Conservation (phyloP, 2,329 filamentous ascomycete genomes). For the Penicillium sp. region DNA sequence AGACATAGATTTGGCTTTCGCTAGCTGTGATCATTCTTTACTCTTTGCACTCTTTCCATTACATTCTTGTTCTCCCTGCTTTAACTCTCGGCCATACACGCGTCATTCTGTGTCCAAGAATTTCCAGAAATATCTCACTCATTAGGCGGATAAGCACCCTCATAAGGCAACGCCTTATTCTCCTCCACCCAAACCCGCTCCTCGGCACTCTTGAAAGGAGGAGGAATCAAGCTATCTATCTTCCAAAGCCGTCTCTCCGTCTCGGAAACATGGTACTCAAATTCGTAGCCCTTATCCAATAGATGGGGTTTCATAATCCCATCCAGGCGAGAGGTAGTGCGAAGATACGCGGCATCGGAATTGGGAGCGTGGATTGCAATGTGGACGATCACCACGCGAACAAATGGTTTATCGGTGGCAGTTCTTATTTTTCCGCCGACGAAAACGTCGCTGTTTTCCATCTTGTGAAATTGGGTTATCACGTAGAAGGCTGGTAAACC, state of each 20-base stretch:
- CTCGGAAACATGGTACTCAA: slow-evolving; percentile 24
- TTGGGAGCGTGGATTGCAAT: slow-evolving; percentile 17
- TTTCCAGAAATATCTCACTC: background rate
- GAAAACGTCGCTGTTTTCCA: slow-evolving; percentile 10
- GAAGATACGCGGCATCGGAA: background rate
- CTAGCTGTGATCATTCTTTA: background rate
- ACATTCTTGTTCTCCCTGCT: no score
- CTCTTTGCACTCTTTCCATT: background rate
- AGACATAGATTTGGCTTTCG: background rate
- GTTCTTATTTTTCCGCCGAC: slow-evolving; percentile 5
- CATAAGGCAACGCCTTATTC: slow-evolving; percentile 12
- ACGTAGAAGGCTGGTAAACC: slow-evolving; percentile 34
- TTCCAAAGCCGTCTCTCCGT: slow-evolving; percentile 25
- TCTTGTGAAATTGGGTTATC: slow-evolving; percentile 25
- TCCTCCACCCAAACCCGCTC: slow-evolving; percentile 15
- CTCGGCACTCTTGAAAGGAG: slow-evolving; percentile 11
- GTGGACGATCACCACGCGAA: slow-evolving; percentile 21
- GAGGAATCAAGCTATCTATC: slow-evolving; percentile 23
- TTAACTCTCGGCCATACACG: background rate
- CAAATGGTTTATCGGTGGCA: slow-evolving; percentile 9
- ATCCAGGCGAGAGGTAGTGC: slow-evolving; percentile 13
- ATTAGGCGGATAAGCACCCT: slow-evolving; percentile 9
- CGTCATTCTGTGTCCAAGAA: background rate
- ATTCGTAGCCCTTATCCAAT: slow-evolving; percentile 19
- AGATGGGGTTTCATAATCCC: slow-evolving; percentile 16